Percentiles rank a stretch among this genome's conserved stretches.
Evolutionary conservation across 2,329 filamentous ascomycete species (phyloP).

Genomic region (Colletotrichum endophyticum): DNA sequence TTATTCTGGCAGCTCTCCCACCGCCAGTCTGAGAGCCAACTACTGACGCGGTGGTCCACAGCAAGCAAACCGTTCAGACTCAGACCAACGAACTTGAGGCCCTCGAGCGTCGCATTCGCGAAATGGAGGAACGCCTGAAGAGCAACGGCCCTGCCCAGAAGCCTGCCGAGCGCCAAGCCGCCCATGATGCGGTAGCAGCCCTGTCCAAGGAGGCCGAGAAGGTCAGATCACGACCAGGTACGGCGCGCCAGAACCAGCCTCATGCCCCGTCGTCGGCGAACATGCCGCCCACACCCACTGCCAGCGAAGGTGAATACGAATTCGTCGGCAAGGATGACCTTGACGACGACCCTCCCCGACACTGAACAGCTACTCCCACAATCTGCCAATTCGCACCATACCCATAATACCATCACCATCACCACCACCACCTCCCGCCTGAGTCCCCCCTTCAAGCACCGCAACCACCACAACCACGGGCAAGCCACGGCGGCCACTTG

Average conservation of each 20-base stretch:
- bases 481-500: background rate
- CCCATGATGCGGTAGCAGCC: slow-evolving; percentile 29
- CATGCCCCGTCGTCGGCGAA: slow-evolving; percentile 58
- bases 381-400: slow-evolving; percentile 1
- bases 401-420: background rate
- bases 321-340: slow-evolving; percentile 26
- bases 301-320: slow-evolving; percentile 66
- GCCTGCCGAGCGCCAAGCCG: slow-evolving; percentile 16
- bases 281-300: slow-evolving; percentile 65
- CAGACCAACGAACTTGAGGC: slow-evolving; percentile 83
- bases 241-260: slow-evolving; percentile 53
- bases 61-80: slow-evolving; percentile 78
- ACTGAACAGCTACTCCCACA: background rate
- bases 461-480: background rate
- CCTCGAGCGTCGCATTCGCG: slow-evolving; percentile 82
- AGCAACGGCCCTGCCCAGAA: slow-evolving; percentile 26
- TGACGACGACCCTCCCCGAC: slow-evolving; percentile 20
- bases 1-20: background rate
- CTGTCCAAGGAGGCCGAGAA: slow-evolving; percentile 35
- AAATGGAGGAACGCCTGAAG: slow-evolving; percentile 81
- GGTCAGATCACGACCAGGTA: slow-evolving; percentile 58
- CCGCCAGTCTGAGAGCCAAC: background rate
- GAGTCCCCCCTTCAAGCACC: background rate
- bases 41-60: slow-evolving; percentile 39
- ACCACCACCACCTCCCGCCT: background rate